Base-by-base conservation (phyloP, 2,329 filamentous ascomycete genomes). In the Microcyclosporella mali region DNA sequence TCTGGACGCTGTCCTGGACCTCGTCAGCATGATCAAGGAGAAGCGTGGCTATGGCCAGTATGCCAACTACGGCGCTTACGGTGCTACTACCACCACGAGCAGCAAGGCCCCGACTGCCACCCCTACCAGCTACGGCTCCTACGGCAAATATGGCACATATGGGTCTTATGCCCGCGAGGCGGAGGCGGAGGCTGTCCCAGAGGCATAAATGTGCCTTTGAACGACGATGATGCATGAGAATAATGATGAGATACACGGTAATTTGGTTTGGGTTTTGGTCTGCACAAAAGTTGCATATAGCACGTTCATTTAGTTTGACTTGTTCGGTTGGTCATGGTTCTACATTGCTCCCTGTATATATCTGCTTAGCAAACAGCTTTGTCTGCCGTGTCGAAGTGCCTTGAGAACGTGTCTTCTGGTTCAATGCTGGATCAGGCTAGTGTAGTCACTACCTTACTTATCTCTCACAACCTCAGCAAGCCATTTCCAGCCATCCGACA, bases 1-100 rank as follows among this genome's bases (percentile, higher is more conserved):
- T 11, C 25, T 41, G 9, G 43, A 46, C 19, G 39, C 38, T 35
- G 19, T 42, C 9, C 39, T 41, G 11, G 37, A 46, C 19, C n/a
- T 45, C 12, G 42, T 21, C 18, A n/a, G 28, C 4, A 15, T 31
- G 12, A 45, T 45, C 37, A 45, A 45, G 42, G 14, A 32, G 36
- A 45, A 45, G 36, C 42, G 42, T 12, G 37, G 25, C 30, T 27
- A 34, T 14, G 30, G 21, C 21, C 21, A 25, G 21, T 25, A 41
- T 41, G 32, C 38, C 17, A 41, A 15, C 19, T 41, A 41, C 16
- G 38, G 38, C 31, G 34, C 15, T 6, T 41, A 41, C 21, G 38
- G 30, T 36, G 21, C 4, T 25, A 21, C 19, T 12, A 15, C 18
- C 15, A n/a, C 30, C 30, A 18, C 2, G 16, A 6, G 16, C 10